phyloP scores from a whole-genome alignment of 257 asterid species.

The Solanum pinnatisectum region DNA sequence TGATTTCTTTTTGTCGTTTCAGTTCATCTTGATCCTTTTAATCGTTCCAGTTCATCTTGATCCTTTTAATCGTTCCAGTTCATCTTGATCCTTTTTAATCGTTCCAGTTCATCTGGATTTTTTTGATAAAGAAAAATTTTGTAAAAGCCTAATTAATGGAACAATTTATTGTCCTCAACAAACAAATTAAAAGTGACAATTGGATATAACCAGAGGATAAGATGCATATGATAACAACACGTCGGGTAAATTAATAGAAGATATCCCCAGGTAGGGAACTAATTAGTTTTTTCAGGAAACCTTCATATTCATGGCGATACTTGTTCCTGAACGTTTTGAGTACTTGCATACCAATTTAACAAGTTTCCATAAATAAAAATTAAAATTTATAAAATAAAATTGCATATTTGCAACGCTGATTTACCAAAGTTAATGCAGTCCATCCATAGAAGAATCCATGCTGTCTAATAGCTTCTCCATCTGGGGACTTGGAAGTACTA shows the following conservation, averaged over 20 bases:
- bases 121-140: neutral
- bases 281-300: neutral
- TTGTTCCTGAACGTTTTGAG: neutral
- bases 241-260: neutral
- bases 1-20: neutral
- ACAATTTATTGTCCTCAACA: neutral
- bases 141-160: neutral
- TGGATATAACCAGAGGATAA: neutral
- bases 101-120: neutral
- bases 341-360: neutral
- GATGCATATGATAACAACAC: neutral
- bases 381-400: neutral
- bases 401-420: slow-evolving; percentile 1
- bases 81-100: neutral
- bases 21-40: neutral
- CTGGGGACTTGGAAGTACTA: slow-evolving; percentile 86
- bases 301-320: neutral
- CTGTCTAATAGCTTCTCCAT: slow-evolving; percentile 61
- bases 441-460: slow-evolving; percentile 90
- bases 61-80: neutral
- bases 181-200: neutral
- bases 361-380: neutral
- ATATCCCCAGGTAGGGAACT: neutral
- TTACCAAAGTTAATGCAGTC: slow-evolving; percentile 82
- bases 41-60: neutral